These are phyloP conservation scores for Alternaria triticimaculans DNA, from an alignment of 2,329 filamentous ascomycete species.

Conservation along the genomic window DNA sequence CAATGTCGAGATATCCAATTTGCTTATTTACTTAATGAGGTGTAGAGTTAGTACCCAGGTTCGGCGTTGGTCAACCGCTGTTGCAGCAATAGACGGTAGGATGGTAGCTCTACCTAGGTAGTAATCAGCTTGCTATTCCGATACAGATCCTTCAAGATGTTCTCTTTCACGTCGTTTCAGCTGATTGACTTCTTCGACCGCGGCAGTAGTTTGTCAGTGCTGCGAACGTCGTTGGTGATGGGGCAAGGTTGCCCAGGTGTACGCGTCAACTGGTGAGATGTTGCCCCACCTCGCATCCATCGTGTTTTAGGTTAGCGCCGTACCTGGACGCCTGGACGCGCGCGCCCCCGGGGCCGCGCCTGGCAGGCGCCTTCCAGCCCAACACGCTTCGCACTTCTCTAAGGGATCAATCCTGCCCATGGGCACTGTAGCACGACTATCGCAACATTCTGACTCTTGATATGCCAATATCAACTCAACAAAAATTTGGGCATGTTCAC, in stretches of 20 bases:
- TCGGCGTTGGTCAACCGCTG: background rate
- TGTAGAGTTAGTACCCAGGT: background rate
- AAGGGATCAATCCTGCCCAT: background rate
- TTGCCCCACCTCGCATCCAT: background rate
- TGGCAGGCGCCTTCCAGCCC: background rate
- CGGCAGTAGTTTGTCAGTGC: background rate
- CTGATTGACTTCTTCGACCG: background rate
- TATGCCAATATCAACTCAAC: background rate
- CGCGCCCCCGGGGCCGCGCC: no score
- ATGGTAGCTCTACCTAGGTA: background rate
- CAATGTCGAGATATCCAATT: background rate
- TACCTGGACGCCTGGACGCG: background rate
- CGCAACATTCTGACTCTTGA: background rate
- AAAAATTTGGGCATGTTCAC: background rate
- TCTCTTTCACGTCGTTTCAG: background rate
- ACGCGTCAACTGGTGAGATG: background rate
- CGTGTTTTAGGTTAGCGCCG: background rate
- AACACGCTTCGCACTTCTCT: background rate
- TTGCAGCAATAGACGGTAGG: background rate
- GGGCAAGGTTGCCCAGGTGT: background rate
- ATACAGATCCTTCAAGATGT: background rate
- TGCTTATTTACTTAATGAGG: background rate
- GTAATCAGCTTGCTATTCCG: background rate
- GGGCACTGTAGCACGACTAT: background rate
- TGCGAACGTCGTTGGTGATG: background rate